phyloP scores from a whole-genome alignment of 306 rosid species.

The Glycyrrhiza uralensis region DNA sequence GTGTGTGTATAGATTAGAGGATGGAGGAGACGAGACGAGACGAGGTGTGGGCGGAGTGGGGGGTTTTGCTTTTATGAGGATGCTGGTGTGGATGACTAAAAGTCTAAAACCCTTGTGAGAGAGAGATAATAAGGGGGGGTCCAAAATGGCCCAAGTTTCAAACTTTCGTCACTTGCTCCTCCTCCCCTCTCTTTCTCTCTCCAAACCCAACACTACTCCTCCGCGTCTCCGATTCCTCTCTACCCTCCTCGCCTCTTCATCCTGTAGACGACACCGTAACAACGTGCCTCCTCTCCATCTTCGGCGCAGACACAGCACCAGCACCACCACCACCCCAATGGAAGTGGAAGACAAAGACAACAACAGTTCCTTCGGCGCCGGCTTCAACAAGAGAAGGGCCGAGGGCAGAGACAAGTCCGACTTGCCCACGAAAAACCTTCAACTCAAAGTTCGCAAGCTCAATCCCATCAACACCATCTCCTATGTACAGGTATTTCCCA shows the following conservation, averaged over 20 bases:
- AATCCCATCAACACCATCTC: conserved; percentile 72
- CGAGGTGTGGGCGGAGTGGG: neutral
- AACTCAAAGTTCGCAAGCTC: conserved; percentile 55
- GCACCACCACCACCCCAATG: conserved; percentile 24
- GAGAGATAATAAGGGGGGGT: neutral
- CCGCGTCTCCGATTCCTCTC: conserved; percentile 20
- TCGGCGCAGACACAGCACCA: conserved; percentile 36
- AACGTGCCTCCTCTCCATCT: conserved; percentile 27
- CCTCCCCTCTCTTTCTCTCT: conserved; percentile 15
- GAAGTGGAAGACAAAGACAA: conserved; percentile 54
- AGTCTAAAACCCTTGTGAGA: conserved; percentile 40
- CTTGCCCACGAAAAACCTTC: conserved; percentile 47
- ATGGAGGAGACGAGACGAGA: neutral
- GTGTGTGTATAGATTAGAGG: too few species aligned
- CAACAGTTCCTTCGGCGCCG: conserved; percentile 25
- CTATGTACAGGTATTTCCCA: conserved; percentile 57
- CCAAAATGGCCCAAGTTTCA: conserved; percentile 42
- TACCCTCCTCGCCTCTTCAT: conserved; percentile 43
- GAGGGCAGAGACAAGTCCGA: conserved; percentile 63
- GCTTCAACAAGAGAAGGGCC: conserved; percentile 74
- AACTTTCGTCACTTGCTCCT: conserved; percentile 41
- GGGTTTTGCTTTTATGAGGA: neutral
- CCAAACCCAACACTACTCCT: conserved; percentile 25
- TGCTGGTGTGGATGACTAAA: neutral
- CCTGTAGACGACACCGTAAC: conserved; percentile 47